Base-by-base conservation (phyloP, 2,329 filamentous ascomycete species). In the Colletotrichum noveboracense region DNA sequence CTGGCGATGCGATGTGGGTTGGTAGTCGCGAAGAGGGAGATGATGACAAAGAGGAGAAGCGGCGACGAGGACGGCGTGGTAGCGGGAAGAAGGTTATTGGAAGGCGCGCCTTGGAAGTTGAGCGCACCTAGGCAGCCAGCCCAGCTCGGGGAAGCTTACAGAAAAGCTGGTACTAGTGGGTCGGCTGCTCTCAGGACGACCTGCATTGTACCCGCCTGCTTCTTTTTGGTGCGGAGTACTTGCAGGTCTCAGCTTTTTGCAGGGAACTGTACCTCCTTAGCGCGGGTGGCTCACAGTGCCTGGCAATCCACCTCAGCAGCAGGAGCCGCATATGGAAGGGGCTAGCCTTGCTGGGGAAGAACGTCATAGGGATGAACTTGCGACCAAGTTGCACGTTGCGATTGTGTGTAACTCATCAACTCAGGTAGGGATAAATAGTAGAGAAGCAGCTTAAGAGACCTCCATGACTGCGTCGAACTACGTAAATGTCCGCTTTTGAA, bases 81-180 rank as follows among this genome's bases (percentile, higher is more conserved):
- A 38, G 68, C 61, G 36, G 48, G 61, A 75, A 56, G 66, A 70
- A 66, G 64, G 61, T 68, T 58, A 48, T 72, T 72, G 52, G 68
- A 61, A 61, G 60, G 72, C 72, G 68, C 67, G 69, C 61, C 61
- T 64, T 34, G 60, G 34, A 56, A 60, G 48, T 70, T 64, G 61
- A 62, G 52, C 72, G 60, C 32, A 62, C 58, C 13, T n/a, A 58
- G 55, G 24, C 43, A 66, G 72, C 21, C 72, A 74, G 72, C 72
- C 71, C 52, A 43, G 24, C 38, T 26, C 24, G 13, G 26, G 66
- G 66, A 52, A 75, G 72, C 72, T 75, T 75, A 62, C 68, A 75
- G 68, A 75, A 75, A 75, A 71, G 72, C 68, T 75, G 61, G 68
- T 52, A 21, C 43, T 66, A 24, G 30, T 26, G 55, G 38, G 55